A percentile compares a stretch with the other conserved stretches of the same genome.
Evolutionary conservation across 2,329 filamentous ascomycete genomes (phyloP).

Genomic region (Pseudogymnoascus sp.): DNA sequence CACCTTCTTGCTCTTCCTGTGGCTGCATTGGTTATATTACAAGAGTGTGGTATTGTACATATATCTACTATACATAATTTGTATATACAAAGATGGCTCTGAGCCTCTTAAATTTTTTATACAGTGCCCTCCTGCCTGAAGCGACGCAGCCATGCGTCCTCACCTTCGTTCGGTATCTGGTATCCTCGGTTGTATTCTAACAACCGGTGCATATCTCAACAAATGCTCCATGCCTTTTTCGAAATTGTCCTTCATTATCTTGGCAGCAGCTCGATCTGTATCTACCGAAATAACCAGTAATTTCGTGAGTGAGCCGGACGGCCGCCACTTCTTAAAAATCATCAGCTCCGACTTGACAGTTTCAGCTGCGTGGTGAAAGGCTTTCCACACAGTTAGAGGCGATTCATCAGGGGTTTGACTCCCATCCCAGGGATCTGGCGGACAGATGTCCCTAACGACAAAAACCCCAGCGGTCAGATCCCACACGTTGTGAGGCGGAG

Average conservation of each 20-base stretch:
- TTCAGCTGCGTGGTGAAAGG: not conserved
- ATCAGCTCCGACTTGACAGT: not conserved
- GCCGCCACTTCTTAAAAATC: not conserved
- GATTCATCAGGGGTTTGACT: not conserved
- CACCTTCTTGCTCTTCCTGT: not conserved
- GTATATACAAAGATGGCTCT: not conserved
- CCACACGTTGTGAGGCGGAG: not conserved
- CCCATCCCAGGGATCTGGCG: not conserved
- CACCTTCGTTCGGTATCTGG: not conserved
- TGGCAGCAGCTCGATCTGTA: not conserved
- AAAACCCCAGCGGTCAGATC: not conserved
- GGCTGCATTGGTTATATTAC: not conserved
- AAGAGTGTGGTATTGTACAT: conserved; percentile 6
- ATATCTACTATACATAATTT: conserved; percentile 5
- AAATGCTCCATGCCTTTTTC: not conserved
- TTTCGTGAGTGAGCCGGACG: not conserved
- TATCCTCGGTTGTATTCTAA: not conserved
- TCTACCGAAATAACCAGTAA: not conserved
- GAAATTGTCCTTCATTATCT: not conserved
- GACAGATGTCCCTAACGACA: not conserved
- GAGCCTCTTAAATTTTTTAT: not conserved
- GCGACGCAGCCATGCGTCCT: not conserved
- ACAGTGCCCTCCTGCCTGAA: not conserved
- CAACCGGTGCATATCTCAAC: not conserved
- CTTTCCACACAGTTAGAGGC: not conserved